These are phyloP conservation scores for Tuctoria greenei DNA, from an alignment of 176 grass and related monocot genomes.

Conservation along the genomic window DNA sequence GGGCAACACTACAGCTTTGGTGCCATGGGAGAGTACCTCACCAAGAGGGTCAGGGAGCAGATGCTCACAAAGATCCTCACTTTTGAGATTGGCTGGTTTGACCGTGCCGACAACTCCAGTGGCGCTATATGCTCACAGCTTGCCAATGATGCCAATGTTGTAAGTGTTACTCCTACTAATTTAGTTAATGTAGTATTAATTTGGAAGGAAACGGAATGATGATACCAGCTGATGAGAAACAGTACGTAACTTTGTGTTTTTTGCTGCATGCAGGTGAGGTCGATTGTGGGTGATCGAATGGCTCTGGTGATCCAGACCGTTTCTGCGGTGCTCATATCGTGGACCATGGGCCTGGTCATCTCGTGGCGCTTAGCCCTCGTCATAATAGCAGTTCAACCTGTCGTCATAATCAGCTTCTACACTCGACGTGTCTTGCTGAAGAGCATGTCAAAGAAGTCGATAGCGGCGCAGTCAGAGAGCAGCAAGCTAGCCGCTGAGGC, in stretches of 20 bases:
- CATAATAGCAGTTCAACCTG: conserved; percentile 80
- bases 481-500: conserved; percentile 87
- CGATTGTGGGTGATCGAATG: conserved; percentile 80
- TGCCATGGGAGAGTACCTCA: conserved; percentile 92
- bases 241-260: too few species aligned
- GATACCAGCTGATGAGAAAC: too few species aligned
- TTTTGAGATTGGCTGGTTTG: conserved; percentile 92
- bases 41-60: conserved; percentile 86
- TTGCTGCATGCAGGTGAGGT: too few species aligned
- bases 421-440: conserved; percentile 71
- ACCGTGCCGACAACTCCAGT: conserved; percentile 89
- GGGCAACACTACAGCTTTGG: conserved; percentile 95
- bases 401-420: conserved; percentile 81
- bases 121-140: conserved; percentile 85
- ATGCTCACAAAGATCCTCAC: too few species aligned
- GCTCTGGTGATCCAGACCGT: conserved; percentile 71
- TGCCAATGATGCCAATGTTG: conserved; percentile 83
- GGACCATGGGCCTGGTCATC: conserved; percentile 77
- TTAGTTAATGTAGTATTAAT: too few species aligned
- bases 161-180: too few species aligned
- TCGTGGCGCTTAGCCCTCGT: conserved; percentile 78
- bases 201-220: too few species aligned
- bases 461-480: conserved; percentile 58
- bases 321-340: conserved; percentile 60
- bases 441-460: conserved; percentile 71